phyloP scores from a whole-genome alignment of 805 yeast genomes.

The Candida caryicola region DNA sequence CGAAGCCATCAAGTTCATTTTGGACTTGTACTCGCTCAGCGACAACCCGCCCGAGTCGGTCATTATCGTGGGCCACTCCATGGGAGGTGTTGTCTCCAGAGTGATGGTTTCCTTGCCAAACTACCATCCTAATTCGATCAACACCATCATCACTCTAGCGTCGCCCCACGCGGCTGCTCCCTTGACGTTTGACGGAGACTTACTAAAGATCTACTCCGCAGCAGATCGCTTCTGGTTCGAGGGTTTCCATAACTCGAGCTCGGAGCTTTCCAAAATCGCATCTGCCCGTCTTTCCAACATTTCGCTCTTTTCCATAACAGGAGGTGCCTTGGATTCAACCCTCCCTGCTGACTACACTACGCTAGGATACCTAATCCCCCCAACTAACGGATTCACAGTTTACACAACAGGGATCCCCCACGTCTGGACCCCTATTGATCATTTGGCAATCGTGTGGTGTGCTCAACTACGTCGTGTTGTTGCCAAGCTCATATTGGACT shows the following conservation, averaged over 20 bases:
- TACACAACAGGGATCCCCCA: slow-evolving; percentile 82
- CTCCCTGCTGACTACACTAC: slow-evolving; percentile 90
- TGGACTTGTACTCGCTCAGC: slow-evolving; percentile 57
- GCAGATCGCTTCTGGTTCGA: slow-evolving; percentile 79
- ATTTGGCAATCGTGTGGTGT: slow-evolving; percentile 96
- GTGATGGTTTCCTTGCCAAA: slow-evolving; percentile 79
- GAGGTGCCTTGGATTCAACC: slow-evolving; percentile 75
- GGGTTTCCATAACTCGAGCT: slow-evolving; percentile 41
- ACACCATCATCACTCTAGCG: slow-evolving; percentile 79
- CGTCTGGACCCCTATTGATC: slow-evolving; percentile 95
- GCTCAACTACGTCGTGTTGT: slow-evolving; percentile 71
- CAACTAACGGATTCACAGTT: slow-evolving; percentile 73
- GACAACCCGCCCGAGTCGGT: slow-evolving; percentile 61
- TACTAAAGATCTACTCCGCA: slow-evolving; percentile 67
- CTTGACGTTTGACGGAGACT: slow-evolving; percentile 87
- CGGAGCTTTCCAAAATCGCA: slow-evolving; percentile 31
- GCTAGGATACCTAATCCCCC: slow-evolving; percentile 67
- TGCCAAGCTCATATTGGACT: slow-evolving; percentile 56
- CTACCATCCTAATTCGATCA: slow-evolving; percentile 67
- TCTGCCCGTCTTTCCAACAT: slow-evolving; percentile 51
- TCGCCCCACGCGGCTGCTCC: slow-evolving; percentile 94
- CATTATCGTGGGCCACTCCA: slow-evolving; percentile 83
- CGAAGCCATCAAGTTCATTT: slow-evolving; percentile 77
- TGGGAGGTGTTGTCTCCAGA: slow-evolving; percentile 96
- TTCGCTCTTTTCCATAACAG: slow-evolving; percentile 80